Evolutionary conservation across 164 flowering plant species (phyloP).

Genomic region (Chimonanthus praecox): DNA sequence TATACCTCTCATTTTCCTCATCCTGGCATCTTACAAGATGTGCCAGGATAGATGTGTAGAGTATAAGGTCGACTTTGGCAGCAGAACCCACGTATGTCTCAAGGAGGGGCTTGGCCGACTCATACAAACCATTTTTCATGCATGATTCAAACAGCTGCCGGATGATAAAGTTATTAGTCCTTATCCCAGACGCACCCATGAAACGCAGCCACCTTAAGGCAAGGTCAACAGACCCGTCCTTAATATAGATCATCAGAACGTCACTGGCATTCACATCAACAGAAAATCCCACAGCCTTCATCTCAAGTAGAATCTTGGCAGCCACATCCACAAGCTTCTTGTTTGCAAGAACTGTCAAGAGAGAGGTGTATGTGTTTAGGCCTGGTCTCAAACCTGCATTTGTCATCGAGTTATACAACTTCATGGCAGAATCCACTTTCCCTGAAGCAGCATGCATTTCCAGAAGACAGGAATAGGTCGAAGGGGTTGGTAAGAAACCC

Average conservation of each 20-base stretch:
- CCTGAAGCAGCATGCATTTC: conserved; percentile 94
- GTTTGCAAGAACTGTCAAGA: conserved; percentile 75
- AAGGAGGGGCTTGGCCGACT: conserved; percentile 90
- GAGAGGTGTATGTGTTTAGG: conserved; percentile 72
- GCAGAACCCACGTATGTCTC: conserved; percentile 76
- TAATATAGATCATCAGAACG: conserved; percentile 86
- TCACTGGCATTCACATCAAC: conserved; percentile 96
- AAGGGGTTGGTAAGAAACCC: conserved; percentile 87
- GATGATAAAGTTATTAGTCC: conserved; percentile 87
- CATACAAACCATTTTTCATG: conserved; percentile 82
- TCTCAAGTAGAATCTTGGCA: conserved; percentile 88
- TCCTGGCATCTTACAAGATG: conserved; percentile 93
- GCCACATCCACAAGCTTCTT: conserved; percentile 98
- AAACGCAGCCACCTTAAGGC: conserved; percentile 93
- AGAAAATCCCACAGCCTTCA: conserved; percentile 86
- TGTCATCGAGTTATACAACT: conserved; percentile 86
- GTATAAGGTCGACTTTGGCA: conserved; percentile 86
- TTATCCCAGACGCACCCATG: conserved; percentile 90
- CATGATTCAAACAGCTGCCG: conserved; percentile 95
- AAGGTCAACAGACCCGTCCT: conserved; percentile 87
- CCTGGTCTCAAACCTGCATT: conserved; percentile 89
- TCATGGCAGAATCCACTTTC: conserved; percentile 90
- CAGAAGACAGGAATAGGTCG: conserved; percentile 83
- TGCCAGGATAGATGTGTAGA: conserved; percentile 89
- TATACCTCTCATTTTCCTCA: conserved; percentile 75